Base-by-base conservation (phyloP, 2,329 filamentous ascomycete genomes). In the Myotisia sp. region DNA sequence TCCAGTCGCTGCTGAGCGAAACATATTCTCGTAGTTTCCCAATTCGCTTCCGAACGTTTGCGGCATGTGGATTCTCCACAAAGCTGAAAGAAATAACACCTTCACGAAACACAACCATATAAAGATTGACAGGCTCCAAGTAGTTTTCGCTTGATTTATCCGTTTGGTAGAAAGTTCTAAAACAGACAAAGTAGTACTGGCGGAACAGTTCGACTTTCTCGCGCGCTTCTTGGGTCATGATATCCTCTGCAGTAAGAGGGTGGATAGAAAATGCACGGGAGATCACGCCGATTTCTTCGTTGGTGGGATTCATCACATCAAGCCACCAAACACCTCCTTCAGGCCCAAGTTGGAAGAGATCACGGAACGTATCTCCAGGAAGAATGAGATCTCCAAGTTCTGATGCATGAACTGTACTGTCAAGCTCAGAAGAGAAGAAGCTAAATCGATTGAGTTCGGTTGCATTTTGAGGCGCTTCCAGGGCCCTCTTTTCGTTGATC, bases 191-290 rank as follows among this genome's bases (percentile, higher is more conserved):
- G 61, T 98, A 98, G 63, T 98, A 98, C 26, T 85, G 84, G 16
- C 83, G 81, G 62, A 98, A 98, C 16, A 98, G 70, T 59, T 98
- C 90, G 37, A 98, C 93, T 65, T 98, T 98, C 62, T 98, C 90
- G 27, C 90, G 85, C 7, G 86, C 80, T 60, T 98, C 90, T 54
- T 94, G 85, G 0, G 83, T 92, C 40, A 79, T 78, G 46, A 98
- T 94, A 64, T 98, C 90, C 58, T 98, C 90, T 24, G 87, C 82
- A 0, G 90, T 98, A 56, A 98, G 65, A 21, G 87, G 87, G 58
- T 98, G 90, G 36, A 98, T 81, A 9, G 84, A 84, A 57, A 98
- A 98, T 3, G 90, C 86, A 51, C 86, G 85, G 64, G 84, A 92
- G 42, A 98, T 78, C 19, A 78, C 78, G 27, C 77, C 75, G 13